phyloP scores from a whole-genome alignment of 495 filamentous ascomycete species.

The Penicillium tannophilum region DNA sequence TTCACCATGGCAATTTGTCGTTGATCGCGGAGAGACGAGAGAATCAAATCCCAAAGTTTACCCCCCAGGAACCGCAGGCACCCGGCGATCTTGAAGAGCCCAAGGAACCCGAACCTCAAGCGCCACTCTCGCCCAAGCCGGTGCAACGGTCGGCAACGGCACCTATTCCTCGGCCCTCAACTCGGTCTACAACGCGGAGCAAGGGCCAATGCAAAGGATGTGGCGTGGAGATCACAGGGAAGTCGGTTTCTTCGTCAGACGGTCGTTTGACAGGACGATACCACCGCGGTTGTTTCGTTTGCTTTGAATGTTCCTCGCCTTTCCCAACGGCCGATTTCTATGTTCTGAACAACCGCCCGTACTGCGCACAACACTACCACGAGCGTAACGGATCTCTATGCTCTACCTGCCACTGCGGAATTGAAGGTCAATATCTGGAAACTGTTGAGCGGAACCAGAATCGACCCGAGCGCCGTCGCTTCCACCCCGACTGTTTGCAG shows the following conservation, averaged over 20 bases:
- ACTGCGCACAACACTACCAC: constrained; percentile 93
- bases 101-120: constrained; percentile 13
- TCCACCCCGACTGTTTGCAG: constrained; percentile 83
- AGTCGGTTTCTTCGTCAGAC: constrained; percentile 91
- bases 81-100: constrained; percentile 7
- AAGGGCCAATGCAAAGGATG: constrained; percentile 88
- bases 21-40: constrained; percentile 37
- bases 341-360: constrained; percentile 81
- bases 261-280: constrained; percentile 92
- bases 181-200: constrained; percentile 35
- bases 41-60: background rate
- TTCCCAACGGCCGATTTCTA: constrained; percentile 93
- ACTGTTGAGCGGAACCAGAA: constrained; percentile 52
- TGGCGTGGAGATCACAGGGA: constrained; percentile 75
- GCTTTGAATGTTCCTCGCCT: constrained; percentile 76
- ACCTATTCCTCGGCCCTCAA: constrained; percentile 34
- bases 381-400: constrained; percentile 86
- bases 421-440: constrained; percentile 95
- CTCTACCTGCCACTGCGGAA: constrained; percentile 74
- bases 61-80: constrained; percentile 5
- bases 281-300: constrained; percentile 92
- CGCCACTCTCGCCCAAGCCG: constrained; percentile 22
- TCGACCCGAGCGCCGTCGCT: constrained; percentile 66
- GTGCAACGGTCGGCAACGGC: constrained; percentile 31
- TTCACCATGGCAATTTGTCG: constrained; percentile 46